Evolutionary conservation across 257 asterid species (phyloP), one percentile per base, ranked within the genome.

Genomic region (Lycium barbarum): DNA sequence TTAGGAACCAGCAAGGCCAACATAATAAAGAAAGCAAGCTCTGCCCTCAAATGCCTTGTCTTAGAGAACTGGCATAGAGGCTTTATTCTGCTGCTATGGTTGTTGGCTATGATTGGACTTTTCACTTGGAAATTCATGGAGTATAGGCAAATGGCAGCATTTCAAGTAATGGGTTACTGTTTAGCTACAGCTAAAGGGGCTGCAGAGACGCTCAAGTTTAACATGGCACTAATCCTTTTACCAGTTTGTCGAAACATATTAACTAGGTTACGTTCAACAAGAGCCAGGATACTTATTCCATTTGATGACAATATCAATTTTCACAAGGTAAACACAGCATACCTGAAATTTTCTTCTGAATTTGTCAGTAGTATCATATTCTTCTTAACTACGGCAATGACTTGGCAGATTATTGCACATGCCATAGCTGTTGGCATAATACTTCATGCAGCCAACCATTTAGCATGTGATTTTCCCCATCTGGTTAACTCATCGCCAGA

Each of bases 171-270:
- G 98, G 99, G 99, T 1, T 83, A 93, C 83, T 95, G 99, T 87
- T 86, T 94, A 38, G 83, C 98, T 15, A 95, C 97, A 10, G 98
- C 99, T 70, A 95, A 95, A 84, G 99, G 99, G 12, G 97, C 99
- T 17, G 99, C 99, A 0, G 99, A 95, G 91, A 95, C 98, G 0
- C 94, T 94, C 72, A 95, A 95, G 86, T 91, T 95, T 88, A 95
- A 95, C 94, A 93, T 95, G 98, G 98, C 98, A 26, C 88, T 95
- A 20, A 90, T 95, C 85, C 97, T 95, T 22, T 87, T 95, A 54
- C 98, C 98, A 0, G 98, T 95, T 61, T 95, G 97, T 83, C 97
- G 98, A 58, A 95, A 95, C 80, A 90, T 92, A 26, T 79, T 93
- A 70, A 95, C 98, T 9, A 80, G 92, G 91, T 88, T 95, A 3